A percentile compares a stretch with the other conserved stretches of the same genome.
phyloP scores from a whole-genome alignment of 805 yeast genomes.

The Pichia ethanolica region DNA sequence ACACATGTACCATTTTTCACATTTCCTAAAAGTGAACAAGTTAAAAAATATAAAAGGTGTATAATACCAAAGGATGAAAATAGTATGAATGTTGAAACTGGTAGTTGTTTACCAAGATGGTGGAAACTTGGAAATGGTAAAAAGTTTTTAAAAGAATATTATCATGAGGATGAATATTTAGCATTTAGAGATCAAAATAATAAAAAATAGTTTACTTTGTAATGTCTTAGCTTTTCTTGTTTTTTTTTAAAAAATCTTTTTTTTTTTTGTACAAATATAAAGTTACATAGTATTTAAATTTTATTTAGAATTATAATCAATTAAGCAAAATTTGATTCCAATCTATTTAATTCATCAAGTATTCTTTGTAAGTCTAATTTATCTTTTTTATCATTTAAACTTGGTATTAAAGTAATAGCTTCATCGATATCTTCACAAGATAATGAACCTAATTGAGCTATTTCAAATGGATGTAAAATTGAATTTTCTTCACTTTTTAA shows the following conservation, averaged over 20 bases:
- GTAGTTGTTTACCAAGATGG: conserved; percentile 67
- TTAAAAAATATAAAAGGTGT: conserved; percentile 52
- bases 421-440: conserved; percentile 96
- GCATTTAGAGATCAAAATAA: background rate
- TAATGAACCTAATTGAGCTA: conserved; percentile 79
- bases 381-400: conserved; percentile 70
- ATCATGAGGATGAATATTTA: conserved; percentile 24
- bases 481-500: conserved; percentile 66
- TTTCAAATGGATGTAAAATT: conserved; percentile 88
- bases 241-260: no score
- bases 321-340: conserved; percentile 36
- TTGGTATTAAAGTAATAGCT: conserved; percentile 90
- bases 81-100: conserved; percentile 35
- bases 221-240: no score
- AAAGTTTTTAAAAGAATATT: conserved; percentile 40
- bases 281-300: background rate
- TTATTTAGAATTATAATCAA: background rate
- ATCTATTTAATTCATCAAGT: conserved; percentile 75
- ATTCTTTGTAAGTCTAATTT: conserved; percentile 84
- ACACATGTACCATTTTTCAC: conserved; percentile 61
- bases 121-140: conserved; percentile 68
- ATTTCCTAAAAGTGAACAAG: conserved; percentile 47
- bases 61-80: conserved; percentile 33
- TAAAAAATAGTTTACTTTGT: background rate
- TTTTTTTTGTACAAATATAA: background rate